Evolutionary conservation across 169 alveolate genomes (phyloP), one percentile per base, ranked within the genome.

Genomic region (Plasmodium malariae): DNA sequence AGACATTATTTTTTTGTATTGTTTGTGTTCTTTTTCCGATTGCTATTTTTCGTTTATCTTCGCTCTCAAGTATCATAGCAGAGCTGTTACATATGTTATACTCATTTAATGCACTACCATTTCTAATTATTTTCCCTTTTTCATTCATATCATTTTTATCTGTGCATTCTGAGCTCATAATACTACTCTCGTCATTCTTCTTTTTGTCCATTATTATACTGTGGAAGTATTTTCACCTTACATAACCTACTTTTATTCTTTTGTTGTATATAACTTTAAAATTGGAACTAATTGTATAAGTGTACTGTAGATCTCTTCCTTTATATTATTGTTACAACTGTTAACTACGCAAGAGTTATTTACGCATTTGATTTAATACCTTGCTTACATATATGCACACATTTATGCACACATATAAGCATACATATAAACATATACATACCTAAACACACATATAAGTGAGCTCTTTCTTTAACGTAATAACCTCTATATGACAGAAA

Each of bases 371-470:
- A n/a, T n/a, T n/a, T n/a, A n/a, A n/a, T n/a, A n/a, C n/a, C n/a
- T n/a, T 48, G 37, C 63, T 24, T 70, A 28, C 37, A 70, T 70
- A 57, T 60, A 26, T 60, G 12, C 19, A 30, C 14, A 54, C 24
- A 54, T 19, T 6, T 9, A 40, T 9, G 9, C 51, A 40, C 51
- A 40, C 51, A 40, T 9, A 40, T 9, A 40, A 5, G 9, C 51
- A 40, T 9, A 40, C 51, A 40, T 9, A 40, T 40, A 40, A 6
- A 40, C 9, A 54, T 54, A 54, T 54, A 54, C 17, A 54, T 54
- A 54, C 17, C 11, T 54, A 19, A 5, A 54, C 24, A 54, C 24
- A 54, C 24, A 54, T 19, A 54, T 19, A 54, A 5, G 17, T 19
- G 17, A 5, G 30, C 9, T 45, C 9, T 1, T 45, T 45, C 9